phyloP scores from a whole-genome alignment of 2,329 filamentous ascomycete species.

The Aspergillus tamarii region DNA sequence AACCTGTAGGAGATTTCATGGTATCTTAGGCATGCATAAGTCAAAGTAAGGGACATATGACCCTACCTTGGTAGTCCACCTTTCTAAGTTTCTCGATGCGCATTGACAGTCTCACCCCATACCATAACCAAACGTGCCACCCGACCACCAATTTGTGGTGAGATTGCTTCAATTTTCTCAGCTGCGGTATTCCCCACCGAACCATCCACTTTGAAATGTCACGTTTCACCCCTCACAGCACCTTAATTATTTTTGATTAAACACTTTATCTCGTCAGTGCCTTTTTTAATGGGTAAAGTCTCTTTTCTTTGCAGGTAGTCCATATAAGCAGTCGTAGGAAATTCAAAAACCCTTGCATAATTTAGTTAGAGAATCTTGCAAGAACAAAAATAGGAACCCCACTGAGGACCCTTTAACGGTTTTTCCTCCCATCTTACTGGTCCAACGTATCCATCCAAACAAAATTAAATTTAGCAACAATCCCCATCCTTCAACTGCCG shows the following conservation, averaged over 20 bases:
- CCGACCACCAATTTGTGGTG: neutral
- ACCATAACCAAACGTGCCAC: neutral
- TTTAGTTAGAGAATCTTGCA: neutral
- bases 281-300: neutral
- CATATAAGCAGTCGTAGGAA: neutral
- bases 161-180: neutral
- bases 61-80: neutral
- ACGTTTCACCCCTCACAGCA: neutral
- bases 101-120: neutral
- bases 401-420: neutral
- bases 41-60: neutral
- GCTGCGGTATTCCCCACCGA: neutral
- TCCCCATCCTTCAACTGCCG: neutral
- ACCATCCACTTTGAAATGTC: neutral
- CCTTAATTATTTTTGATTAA: neutral
- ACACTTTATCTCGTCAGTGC: neutral
- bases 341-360: neutral
- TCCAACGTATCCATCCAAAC: neutral
- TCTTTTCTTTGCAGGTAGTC: neutral
- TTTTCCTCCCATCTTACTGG: neutral
- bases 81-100: neutral
- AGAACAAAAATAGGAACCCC: neutral
- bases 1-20: neutral
- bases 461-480: slow-evolving; percentile 4
- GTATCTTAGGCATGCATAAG: neutral